Percentiles rank a stretch among this genome's conserved stretches.
Conservation (phyloP, 169 alveolate species). For the Babesia ovata region DNA sequence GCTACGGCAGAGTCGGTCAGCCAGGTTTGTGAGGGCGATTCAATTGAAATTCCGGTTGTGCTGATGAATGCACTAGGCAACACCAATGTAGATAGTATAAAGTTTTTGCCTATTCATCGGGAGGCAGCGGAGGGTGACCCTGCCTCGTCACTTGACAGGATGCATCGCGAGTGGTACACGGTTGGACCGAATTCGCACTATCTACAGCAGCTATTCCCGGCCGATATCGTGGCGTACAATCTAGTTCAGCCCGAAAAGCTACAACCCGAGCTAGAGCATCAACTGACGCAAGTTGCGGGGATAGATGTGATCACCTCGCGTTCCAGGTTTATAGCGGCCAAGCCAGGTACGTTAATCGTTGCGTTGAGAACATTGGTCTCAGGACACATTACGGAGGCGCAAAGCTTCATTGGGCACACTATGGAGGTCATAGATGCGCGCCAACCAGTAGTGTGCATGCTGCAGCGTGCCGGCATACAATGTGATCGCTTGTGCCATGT, state of each 20-base stretch:
- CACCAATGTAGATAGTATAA: slow-evolving; percentile 49
- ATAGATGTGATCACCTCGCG: slow-evolving; percentile 65
- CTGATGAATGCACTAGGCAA: slow-evolving; percentile 65
- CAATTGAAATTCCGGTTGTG: slow-evolving; percentile 58
- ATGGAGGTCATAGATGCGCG: slow-evolving; percentile 55
- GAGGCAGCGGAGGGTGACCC: slow-evolving; percentile 22
- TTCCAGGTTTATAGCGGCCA: slow-evolving; percentile 40
- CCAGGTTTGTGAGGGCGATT: slow-evolving; percentile 70
- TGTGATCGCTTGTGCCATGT: slow-evolving; percentile 65
- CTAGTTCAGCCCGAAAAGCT: slow-evolving; percentile 55
- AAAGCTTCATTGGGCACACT: slow-evolving; percentile 62
- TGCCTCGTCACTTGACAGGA: slow-evolving; percentile 41
- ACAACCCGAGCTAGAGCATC: slow-evolving; percentile 61
- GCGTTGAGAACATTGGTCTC: background rate
- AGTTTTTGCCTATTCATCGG: slow-evolving; percentile 46
- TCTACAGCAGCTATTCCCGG: slow-evolving; percentile 69
- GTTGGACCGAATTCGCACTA: slow-evolving; percentile 68
- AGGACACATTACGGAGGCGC: slow-evolving; percentile 54
- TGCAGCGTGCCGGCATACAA: slow-evolving; percentile 64
- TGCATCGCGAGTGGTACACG: slow-evolving; percentile 70
- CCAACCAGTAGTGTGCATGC: slow-evolving; percentile 60
- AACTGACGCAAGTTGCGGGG: slow-evolving; percentile 67
- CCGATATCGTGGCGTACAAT: slow-evolving; percentile 46
- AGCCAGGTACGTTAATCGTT: slow-evolving; percentile 34
- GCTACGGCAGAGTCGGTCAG: slow-evolving; percentile 43